Evolutionary conservation across 345 rosid species (phyloP).

Genomic region (Luvunga scandens): DNA sequence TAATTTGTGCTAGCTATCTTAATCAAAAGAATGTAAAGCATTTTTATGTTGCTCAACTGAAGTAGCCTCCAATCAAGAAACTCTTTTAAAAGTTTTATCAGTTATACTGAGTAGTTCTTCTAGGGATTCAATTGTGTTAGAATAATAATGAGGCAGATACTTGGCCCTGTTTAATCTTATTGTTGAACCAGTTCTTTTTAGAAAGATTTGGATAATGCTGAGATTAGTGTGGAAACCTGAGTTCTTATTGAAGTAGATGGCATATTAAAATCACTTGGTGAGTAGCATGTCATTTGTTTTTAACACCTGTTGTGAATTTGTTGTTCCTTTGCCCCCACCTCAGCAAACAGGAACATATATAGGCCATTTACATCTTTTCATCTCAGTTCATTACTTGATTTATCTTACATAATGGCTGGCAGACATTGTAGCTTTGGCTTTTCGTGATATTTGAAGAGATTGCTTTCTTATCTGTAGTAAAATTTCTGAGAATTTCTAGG

Average conservation of each 20-base stretch:
- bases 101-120: background rate
- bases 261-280: background rate
- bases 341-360: background rate
- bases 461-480: conserved; percentile 6
- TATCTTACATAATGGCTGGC: background rate
- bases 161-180: background rate
- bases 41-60: background rate
- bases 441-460: conserved; percentile 11
- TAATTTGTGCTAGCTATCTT: conserved; percentile 8
- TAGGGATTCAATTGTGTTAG: background rate
- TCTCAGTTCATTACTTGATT: background rate
- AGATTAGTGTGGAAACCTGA: background rate
- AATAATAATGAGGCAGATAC: background rate
- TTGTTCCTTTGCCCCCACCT: background rate
- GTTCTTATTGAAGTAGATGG: background rate
- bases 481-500: conserved; percentile 27
- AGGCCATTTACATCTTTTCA: background rate
- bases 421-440: conserved; percentile 2
- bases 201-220: background rate
- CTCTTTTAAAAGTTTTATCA: background rate
- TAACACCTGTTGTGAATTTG: background rate
- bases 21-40: background rate
- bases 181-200: background rate
- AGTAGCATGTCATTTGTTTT: background rate
- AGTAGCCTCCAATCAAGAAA: background rate